Percentiles rank a stretch among this genome's conserved stretches.
phyloP scores from a whole-genome alignment of 1,139 yeast species.

The Geotrichum europaeum region DNA sequence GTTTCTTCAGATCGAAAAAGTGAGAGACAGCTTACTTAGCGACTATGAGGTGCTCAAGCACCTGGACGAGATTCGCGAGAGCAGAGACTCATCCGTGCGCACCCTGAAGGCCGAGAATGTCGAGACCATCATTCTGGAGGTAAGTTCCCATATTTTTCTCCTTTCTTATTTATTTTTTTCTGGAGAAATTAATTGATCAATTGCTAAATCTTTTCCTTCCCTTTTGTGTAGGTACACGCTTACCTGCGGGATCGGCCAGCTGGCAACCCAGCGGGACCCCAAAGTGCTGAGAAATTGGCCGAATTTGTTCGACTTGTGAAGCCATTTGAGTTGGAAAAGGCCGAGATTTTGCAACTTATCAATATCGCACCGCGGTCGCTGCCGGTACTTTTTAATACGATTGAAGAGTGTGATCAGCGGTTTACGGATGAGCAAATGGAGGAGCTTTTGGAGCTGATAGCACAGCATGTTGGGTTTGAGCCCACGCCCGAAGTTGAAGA shows the following conservation, averaged over 20 bases:
- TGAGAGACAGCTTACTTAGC: conserved; percentile 60
- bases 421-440: conserved; percentile 59
- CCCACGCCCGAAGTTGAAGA: conserved; percentile 16
- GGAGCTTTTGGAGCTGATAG: conserved; percentile 47
- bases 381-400: conserved; percentile 70
- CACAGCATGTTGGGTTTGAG: conserved; percentile 37
- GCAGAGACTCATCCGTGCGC: conserved; percentile 33
- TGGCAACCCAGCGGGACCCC: conserved; percentile 34
- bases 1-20: conserved; percentile 36
- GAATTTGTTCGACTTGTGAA: conserved; percentile 45
- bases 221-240: conserved; percentile 33
- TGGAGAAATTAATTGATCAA: conserved; percentile 21
- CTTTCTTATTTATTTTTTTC: conserved; percentile 29
- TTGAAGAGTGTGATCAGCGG: conserved; percentile 89
- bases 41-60: conserved; percentile 68
- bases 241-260: conserved; percentile 47
- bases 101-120: conserved; percentile 34
- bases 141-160: conserved; percentile 18
- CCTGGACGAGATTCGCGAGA: conserved; percentile 47
- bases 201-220: not conserved
- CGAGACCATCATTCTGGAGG: conserved; percentile 66
- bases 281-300: conserved; percentile 45
- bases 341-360: conserved; percentile 78
- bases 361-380: conserved; percentile 73
- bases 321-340: conserved; percentile 59